Base-by-base conservation (phyloP, 169 alveolate species). In the Plasmodium adleri region DNA sequence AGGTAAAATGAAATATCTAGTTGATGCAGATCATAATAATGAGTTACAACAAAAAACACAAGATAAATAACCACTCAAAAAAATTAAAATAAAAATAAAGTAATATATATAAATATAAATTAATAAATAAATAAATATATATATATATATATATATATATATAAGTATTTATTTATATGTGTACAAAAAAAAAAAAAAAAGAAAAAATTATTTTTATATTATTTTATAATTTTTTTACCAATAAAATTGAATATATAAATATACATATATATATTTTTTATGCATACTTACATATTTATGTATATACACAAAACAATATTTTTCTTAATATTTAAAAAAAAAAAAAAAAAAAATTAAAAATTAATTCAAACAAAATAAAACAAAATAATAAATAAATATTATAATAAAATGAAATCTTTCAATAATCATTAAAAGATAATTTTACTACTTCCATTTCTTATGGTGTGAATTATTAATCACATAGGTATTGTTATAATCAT, bases 1-100 rank as follows among this genome's bases (percentile, higher is more conserved):
- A 24, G 64, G 72, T 0, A 80, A 80, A 60, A 80, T 80, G 67
- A 80, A 80, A 49, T 80, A 80, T 49, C 45, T 80, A 20, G 78
- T 80, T 8, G 90, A 80, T 12, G 74, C 83, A 28, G 90, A 80
- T n/a, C 67, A 63, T n/a, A 62, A 4, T 22, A 67, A 74, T 12
- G 76, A 76, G 75, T 12, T 63, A 67, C 76, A 76, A 72, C 15
- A 76, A n/a, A 15, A 22, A 8, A 22, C 75, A 8, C 22, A 52
- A 52, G 62, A 52, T 52, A 52, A 39, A 39, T 60, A 60, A 10
- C 43, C 13, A n/a, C 39, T 60, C 26, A 22, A 64, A 28, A 64
- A 64, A 64, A 64, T 17, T 17, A 15, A 60, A 60, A 60, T 24
- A 64, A 64, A 63, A 24, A 22, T 12, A 63, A 63, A 22, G 28